These are phyloP conservation scores for Phytophthora agathidicida DNA, from an alignment of 352 stramenopile genomes.

Conservation along the genomic window DNA sequence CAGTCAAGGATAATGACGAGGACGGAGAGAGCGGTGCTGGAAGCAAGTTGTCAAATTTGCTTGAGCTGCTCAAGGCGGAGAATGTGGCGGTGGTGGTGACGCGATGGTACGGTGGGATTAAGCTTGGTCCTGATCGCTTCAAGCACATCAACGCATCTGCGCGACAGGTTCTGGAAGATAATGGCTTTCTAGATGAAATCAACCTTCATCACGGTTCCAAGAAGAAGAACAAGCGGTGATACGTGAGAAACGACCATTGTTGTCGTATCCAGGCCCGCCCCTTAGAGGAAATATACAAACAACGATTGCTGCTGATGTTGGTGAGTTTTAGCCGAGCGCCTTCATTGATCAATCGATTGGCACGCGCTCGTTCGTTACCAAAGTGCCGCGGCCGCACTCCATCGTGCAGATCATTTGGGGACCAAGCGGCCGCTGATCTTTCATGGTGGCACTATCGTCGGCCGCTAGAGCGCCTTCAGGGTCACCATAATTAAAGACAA, in stretches of 20 bases:
- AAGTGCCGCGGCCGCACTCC: constrained; percentile 53
- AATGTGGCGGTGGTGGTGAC: constrained; percentile 88
- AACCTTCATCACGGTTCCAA: constrained; percentile 40
- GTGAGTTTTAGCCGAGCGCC: constrained; percentile 51
- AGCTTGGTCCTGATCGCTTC: constrained; percentile 86
- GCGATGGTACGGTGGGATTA: constrained; percentile 85
- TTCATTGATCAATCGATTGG: constrained; percentile 42
- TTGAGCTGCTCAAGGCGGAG: constrained; percentile 80
- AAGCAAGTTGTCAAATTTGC: constrained; percentile 80
- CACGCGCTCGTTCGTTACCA: constrained; percentile 49
- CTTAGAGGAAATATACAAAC: too few species aligned
- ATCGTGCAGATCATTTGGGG: constrained; percentile 43
- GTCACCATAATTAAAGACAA: constrained; percentile 78
- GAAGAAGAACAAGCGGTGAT: constrained; percentile 61
- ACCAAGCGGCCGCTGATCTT: background rate
- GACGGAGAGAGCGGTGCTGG: constrained; percentile 85
- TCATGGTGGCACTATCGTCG: constrained; percentile 56
- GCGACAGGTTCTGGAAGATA: constrained; percentile 76
- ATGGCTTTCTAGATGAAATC: constrained; percentile 52
- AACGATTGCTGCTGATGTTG: too few species aligned
- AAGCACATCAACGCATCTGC: constrained; percentile 84
- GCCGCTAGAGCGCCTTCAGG: constrained; percentile 77
- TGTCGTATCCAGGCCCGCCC: background rate
- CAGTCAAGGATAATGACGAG: constrained; percentile 88
- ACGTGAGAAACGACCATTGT: background rate